Conservation (phyloP, 106 monocot species). For the Dendrobium chrysotoxum region DNA sequence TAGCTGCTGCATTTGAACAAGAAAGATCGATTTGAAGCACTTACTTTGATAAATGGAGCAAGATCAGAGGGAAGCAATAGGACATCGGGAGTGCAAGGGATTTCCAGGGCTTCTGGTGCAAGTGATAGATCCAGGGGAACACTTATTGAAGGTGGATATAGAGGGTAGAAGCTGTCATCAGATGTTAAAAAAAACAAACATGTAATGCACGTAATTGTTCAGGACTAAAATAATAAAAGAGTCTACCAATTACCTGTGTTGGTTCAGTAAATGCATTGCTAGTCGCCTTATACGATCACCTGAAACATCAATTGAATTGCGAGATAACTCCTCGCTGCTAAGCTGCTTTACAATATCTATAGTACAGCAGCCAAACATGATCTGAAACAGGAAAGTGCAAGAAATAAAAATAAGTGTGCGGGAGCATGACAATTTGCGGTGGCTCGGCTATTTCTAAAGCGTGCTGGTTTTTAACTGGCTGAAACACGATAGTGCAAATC, state of each 20-base stretch:
- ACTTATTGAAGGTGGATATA: slow-evolving; percentile 61
- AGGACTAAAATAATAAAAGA: not conserved
- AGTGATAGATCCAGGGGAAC: slow-evolving; percentile 86
- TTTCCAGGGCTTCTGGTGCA: slow-evolving; percentile 75
- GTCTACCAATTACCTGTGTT: slow-evolving; percentile 47
- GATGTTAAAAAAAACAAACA: not conserved
- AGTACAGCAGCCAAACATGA: slow-evolving; percentile 67
- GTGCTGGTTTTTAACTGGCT: not conserved
- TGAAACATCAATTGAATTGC: slow-evolving; percentile 35
- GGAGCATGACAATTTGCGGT: not conserved
- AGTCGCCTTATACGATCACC: slow-evolving; percentile 71
- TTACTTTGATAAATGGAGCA: slow-evolving; percentile 79
- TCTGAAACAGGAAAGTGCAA: slow-evolving; percentile 28
- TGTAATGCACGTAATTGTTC: not conserved
- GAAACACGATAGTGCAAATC: not conserved
- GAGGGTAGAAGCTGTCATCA: slow-evolving; percentile 71
- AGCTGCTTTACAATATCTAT: slow-evolving; percentile 89
- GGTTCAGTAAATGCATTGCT: slow-evolving; percentile 64
- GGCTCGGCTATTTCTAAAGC: not conserved
- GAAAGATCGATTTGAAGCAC: not conserved
- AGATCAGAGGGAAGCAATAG: slow-evolving; percentile 91
- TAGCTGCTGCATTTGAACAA: not conserved
- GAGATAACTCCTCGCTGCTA: slow-evolving; percentile 90
- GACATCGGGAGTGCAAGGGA: slow-evolving; percentile 51
- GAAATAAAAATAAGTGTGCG: not conserved